Evolutionary conservation across 768 basidiomycete genomes (phyloP).

Genomic region (Mycena albidolilacea): DNA sequence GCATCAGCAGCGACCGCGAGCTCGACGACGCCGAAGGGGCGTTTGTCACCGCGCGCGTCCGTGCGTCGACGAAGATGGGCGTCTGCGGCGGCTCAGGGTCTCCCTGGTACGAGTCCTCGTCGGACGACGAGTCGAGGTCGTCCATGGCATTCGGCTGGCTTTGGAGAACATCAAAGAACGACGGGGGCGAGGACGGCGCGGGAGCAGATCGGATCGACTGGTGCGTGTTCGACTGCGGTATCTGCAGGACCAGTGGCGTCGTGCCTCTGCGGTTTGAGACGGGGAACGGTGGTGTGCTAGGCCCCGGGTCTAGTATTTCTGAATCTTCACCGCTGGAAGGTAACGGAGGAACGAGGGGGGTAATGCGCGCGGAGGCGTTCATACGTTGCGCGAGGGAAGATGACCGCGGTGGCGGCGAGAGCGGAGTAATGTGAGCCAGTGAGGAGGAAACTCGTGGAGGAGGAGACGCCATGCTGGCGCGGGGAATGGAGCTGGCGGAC

Average conservation of each 20-base stretch:
- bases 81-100: slow-evolving; percentile 50
- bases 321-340: background rate
- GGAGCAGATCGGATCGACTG: slow-evolving; percentile 73
- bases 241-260: slow-evolving; percentile 57
- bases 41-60: slow-evolving; percentile 56
- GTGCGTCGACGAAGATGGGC: slow-evolving; percentile 49
- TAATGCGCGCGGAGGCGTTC: background rate
- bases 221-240: slow-evolving; percentile 60
- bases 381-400: slow-evolving; percentile 46
- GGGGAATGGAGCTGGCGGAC: slow-evolving; percentile 51
- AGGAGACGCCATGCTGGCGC: slow-evolving; percentile 63
- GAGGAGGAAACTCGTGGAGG: slow-evolving; percentile 77
- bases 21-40: slow-evolving; percentile 45
- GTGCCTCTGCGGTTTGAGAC: slow-evolving; percentile 50
- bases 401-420: slow-evolving; percentile 70
- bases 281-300: slow-evolving; percentile 60
- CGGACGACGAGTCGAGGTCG: slow-evolving; percentile 76
- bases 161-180: slow-evolving; percentile 85
- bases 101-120: slow-evolving; percentile 50
- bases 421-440: slow-evolving; percentile 62
- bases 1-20: slow-evolving; percentile 67
- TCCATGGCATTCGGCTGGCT: slow-evolving; percentile 81
- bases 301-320: slow-evolving; percentile 59
- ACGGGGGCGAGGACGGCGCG: slow-evolving; percentile 73
- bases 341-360: slow-evolving; percentile 11